Evolutionary conservation across 2,329 filamentous ascomycete genomes (phyloP), one percentile per base, ranked within the genome.

Genomic region (Fusarium sp.): DNA sequence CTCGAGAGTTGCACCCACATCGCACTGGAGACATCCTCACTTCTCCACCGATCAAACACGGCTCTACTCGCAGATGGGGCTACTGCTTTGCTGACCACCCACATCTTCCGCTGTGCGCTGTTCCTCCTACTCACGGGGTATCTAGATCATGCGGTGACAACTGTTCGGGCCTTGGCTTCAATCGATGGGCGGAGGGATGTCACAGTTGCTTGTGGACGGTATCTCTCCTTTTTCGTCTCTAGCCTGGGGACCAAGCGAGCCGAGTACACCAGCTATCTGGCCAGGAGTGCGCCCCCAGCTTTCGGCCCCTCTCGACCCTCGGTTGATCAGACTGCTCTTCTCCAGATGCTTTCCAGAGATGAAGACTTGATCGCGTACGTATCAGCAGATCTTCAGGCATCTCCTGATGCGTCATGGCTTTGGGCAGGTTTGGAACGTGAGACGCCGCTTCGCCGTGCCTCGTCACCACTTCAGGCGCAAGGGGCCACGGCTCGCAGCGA

Each of bases 281-380:
- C 81, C 3, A 79, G 80, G 60, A 74, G 77, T 42, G 76, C 78
- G 5, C 80, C 83, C 0, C 79, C 81, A 2, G 76, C 74, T 49
- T 83, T 74, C 46, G 80, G 67, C 44, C 79, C 74, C 24, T 62
- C 80, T 2, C 78, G 78, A n/a, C 68, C 78, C n/a, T 74, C 81
- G 1, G 67, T 80, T 7, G 80, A 83, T 31, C 79, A 80, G n/a
- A 57, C 78, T 2, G 77, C 77, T 11, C 68, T 83, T n/a, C 68
- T 82, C 8, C 65, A 80, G 29, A 80, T 81, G 22, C 73, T 84
- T 4, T 77, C 80, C 53, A 86, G 87, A 4, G 95, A 99, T 77
- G 95, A 98, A 79, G 96, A 98, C 80, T 88, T 98, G 75, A 84
- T 98, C 31, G 94, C 92, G 0, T 98, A 98, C 77, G 91, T 93